Evolutionary conservation across 1,284 basidiomycete genomes (phyloP), one percentile per base, ranked within the genome.

Genomic region (Melampsora americana): DNA sequence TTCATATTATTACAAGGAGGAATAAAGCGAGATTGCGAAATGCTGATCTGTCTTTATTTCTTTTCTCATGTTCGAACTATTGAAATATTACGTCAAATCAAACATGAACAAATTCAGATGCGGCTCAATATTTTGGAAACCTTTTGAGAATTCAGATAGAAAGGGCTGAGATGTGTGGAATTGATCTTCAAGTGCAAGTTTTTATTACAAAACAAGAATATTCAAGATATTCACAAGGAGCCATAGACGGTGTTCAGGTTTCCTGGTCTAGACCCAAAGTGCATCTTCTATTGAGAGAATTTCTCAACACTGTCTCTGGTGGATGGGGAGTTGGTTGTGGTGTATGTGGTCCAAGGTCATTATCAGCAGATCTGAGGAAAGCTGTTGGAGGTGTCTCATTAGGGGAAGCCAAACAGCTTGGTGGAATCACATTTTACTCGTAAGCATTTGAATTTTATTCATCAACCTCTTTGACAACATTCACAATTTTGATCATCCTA

Each of bases 191-290:
- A 64, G 39, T 76, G 1, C 60, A 59, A 46, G 50, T 76, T 64
- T 76, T 68, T 65, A 46, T 76, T 20, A 76, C 73, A 6, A 12
- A 42, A 64, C 60, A 76, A 53, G 66, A 61, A 18, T 14, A 26
- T 6, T 14, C 67, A n/a, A 32, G 18, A 39, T 48, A 62, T 16
- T n/a, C 20, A n/a, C 59, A 59, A 9, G 26, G 44, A 23, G 48
- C 73, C 0, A 18, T 67, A 23, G 53, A 50, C 1, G 72, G 66
- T 11, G 64, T 76, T 18, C 66, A 76, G 30, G 16, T 76, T 16
- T 48, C 53, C 32, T 76, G 66, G 66, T 59, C 50, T n/a, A 65
- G 73, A 23, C 73, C 73, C 16, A 53, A 64, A n/a, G 28, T 76
- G 2, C 28, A 69, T 50, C 23, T 61, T 3, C 12, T 69, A 42